Base-by-base conservation (phyloP, 2,329 filamentous ascomycete genomes). In the Colletotrichum ledebouriae region DNA sequence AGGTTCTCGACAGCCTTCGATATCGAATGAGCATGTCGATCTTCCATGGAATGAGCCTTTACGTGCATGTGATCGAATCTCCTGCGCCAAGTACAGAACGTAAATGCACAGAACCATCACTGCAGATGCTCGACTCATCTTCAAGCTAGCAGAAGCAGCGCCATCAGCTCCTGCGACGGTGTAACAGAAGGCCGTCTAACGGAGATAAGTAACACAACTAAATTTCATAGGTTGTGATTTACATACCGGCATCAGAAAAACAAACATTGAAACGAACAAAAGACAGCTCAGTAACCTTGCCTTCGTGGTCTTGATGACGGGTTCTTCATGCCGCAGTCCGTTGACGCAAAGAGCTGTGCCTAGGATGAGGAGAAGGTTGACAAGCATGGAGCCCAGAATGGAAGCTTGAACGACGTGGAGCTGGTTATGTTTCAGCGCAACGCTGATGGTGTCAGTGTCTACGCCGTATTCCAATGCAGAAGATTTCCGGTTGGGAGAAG, bases 381-480 rank as follows among this genome's bases (percentile, higher is more conserved):
- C 90, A n/a, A 94, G 81, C 63, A 94, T 92, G 1, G 91, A 94
- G 20, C 92, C 92, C 15, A 94, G 82, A 46, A 94, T 82, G 0
- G 92, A 93, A 6, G 92, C 91, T 76, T 94, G 91, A 17, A 94
- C 92, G 67, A 94, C 91, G 33, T 87, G 84, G 56, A 94, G 91
- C 75, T 94, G 89, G 75, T 92, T 83, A 77, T 83, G 81, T 52
- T 77, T 75, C 39, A 83, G 73, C 0, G 81, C 81, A 57, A 82
- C 89, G 71, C 88, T 90, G 73, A 2, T 4, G 7, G 2, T 41
- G 70, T 77, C 47, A 77, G 65, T 56, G n/a, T 34, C 29, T 6
- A 10, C 20, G 13, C 6, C 17, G n/a, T 25, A 13, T 29, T 29
- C 25, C 4, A 29, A 6, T 5, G 25, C 6, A 6, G 25, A 6